Conservation (phyloP, 495 filamentous ascomycete genomes). For the Choiromyces venosus region DNA sequence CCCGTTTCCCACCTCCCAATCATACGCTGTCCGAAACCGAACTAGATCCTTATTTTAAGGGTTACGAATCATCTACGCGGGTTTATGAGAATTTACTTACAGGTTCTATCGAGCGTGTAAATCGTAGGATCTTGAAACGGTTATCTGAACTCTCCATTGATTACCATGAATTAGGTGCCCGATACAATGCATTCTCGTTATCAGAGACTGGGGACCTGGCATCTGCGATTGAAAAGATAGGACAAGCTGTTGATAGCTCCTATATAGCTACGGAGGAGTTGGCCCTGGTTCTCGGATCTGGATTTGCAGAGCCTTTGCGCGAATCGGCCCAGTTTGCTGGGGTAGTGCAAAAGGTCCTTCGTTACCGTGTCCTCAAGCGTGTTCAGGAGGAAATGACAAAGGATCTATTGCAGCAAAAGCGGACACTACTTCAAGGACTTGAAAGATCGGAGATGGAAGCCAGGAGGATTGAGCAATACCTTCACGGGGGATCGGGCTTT, state of each 20-base stretch:
- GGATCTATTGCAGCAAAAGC: constrained; percentile 82
- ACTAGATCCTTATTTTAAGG: constrained; percentile 89
- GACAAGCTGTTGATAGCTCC: constrained; percentile 90
- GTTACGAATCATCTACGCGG: constrained; percentile 78
- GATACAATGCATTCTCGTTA: constrained; percentile 94
- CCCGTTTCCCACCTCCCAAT: constrained; percentile 75
- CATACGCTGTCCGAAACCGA: constrained; percentile 77
- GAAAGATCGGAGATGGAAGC: constrained; percentile 88
- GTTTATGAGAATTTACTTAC: constrained; percentile 80
- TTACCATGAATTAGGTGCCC: constrained; percentile 81
- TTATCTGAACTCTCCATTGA: constrained; percentile 75
- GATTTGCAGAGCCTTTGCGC: constrained; percentile 93
- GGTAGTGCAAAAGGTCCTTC: constrained; percentile 78
- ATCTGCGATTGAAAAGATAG: constrained; percentile 88
- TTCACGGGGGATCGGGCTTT: constrained; percentile 46
- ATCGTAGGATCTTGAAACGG: constrained; percentile 80
- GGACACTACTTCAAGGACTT: constrained; percentile 66
- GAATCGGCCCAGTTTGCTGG: constrained; percentile 96
- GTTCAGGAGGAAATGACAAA: constrained; percentile 96
- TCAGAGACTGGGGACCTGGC: constrained; percentile 83
- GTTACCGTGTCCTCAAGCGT: constrained; percentile 83
- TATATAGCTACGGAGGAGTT: constrained; percentile 94
- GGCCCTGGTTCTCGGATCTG: constrained; percentile 71
- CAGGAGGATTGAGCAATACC: constrained; percentile 83
- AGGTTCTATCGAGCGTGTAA: constrained; percentile 92